Evolutionary conservation across 768 basidiomycete genomes (phyloP).

Genomic region (Boletellus sp.): DNA sequence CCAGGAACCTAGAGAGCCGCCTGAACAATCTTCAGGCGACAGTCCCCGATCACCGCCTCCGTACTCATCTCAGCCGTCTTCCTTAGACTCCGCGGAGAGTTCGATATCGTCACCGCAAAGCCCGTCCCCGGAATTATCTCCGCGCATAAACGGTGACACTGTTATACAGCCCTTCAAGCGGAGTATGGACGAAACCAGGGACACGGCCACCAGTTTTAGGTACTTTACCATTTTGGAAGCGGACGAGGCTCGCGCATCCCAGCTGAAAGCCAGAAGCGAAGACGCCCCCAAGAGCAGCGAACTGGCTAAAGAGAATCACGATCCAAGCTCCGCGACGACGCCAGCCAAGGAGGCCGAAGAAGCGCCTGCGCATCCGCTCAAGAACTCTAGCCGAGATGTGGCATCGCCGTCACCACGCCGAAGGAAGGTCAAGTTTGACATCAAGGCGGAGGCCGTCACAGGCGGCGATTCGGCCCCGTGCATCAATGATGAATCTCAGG

Average conservation of each 20-base stretch:
- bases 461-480: slow-evolving; percentile 38
- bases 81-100: slow-evolving; percentile 25
- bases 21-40: slow-evolving; percentile 12
- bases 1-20: slow-evolving; percentile 16
- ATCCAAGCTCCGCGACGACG: slow-evolving; percentile 8
- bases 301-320: slow-evolving; percentile 7
- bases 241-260: slow-evolving; percentile 30
- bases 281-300: slow-evolving; percentile 4
- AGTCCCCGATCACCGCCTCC: slow-evolving; percentile 32
- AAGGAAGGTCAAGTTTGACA: slow-evolving; percentile 71
- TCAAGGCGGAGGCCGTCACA: slow-evolving; percentile 53
- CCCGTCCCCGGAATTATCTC: slow-evolving; percentile 19
- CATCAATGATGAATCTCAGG: slow-evolving; percentile 31
- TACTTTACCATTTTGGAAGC: slow-evolving; percentile 44
- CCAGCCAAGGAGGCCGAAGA: slow-evolving; percentile 10
- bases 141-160: slow-evolving; percentile 24
- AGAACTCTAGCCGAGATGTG: slow-evolving; percentile 20
- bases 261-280: slow-evolving; percentile 9
- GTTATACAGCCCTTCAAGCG: slow-evolving; percentile 39
- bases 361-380: slow-evolving; percentile 9
- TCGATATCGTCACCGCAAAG: slow-evolving; percentile 16
- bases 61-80: slow-evolving; percentile 35
- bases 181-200: slow-evolving; percentile 45
- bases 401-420: slow-evolving; percentile 39
- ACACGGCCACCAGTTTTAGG: slow-evolving; percentile 45